Percentiles rank a stretch among this genome's conserved stretches.
Conservation (phyloP, 1,139 yeast species). For the Taphrina populina region DNA sequence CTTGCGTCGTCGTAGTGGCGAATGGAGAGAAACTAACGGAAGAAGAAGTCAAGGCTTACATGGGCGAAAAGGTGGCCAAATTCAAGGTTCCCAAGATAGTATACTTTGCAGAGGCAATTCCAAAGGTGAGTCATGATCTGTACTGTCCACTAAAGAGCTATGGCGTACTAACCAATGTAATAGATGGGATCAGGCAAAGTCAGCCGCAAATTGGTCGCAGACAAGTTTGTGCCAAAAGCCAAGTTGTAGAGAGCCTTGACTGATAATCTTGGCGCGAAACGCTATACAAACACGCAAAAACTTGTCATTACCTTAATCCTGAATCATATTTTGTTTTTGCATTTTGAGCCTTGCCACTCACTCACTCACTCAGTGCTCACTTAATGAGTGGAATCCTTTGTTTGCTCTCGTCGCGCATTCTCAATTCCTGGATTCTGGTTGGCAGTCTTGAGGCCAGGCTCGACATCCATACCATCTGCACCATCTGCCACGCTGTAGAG, state of each 20-base stretch:
- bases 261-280: no score
- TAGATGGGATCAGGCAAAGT: slow-evolving; percentile 55
- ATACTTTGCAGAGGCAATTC: slow-evolving; percentile 59
- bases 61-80: slow-evolving; percentile 51
- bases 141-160: neutral
- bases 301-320: no score
- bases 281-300: no score
- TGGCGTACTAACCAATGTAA: neutral
- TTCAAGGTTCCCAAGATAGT: slow-evolving; percentile 61
- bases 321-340: no score
- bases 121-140: slow-evolving; percentile 47
- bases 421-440: slow-evolving; percentile 9
- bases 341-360: no score
- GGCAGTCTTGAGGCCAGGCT: slow-evolving; percentile 22
- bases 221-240: slow-evolving; percentile 40
- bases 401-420: slow-evolving; percentile 1
- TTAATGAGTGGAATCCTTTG: slow-evolving; percentile 12
- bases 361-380: no score
- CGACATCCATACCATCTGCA: slow-evolving; percentile 32
- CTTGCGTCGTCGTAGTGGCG: slow-evolving; percentile 62
- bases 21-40: slow-evolving; percentile 45
- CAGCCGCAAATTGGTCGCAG: slow-evolving; percentile 61
- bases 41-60: slow-evolving; percentile 51
- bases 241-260: slow-evolving; percentile 35
- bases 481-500: slow-evolving; percentile 25